Evolutionary conservation across 768 basidiomycete genomes (phyloP).

Genomic region (Tephrocybe rancida): DNA sequence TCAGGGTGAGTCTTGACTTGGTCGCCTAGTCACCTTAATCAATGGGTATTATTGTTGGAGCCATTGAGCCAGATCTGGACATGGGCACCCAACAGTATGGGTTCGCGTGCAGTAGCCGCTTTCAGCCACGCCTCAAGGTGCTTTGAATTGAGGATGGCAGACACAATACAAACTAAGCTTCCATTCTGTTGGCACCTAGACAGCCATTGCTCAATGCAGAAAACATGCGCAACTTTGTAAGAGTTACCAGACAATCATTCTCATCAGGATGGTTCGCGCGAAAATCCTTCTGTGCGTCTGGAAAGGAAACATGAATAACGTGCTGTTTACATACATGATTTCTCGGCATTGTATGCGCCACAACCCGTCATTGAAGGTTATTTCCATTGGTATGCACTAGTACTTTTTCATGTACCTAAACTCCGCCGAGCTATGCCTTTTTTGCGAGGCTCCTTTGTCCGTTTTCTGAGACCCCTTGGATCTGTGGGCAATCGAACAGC

Average conservation of each 20-base stretch:
- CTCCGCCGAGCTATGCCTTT: slow-evolving; percentile 22
- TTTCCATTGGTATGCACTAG: slow-evolving; percentile 21
- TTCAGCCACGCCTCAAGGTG: no score
- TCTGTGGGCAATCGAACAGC: no score
- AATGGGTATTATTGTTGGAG: neutral
- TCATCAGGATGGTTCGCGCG: no score
- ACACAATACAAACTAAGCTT: neutral
- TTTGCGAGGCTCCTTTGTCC: slow-evolving; percentile 2
- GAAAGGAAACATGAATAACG: neutral
- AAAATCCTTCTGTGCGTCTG: no score
- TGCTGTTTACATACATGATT: neutral
- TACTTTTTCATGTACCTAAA: slow-evolving; percentile 19
- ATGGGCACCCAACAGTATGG: neutral
- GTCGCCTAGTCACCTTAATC: neutral
- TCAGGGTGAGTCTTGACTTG: neutral
- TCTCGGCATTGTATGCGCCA: slow-evolving; percentile 16
- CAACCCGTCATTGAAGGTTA: slow-evolving; percentile 12
- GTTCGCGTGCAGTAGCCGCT: neutral
- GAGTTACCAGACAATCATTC: no score
- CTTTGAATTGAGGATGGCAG: neutral
- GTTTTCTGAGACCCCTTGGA: no score
- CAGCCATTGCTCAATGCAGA: no score
- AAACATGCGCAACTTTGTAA: neutral
- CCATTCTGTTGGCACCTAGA: neutral
- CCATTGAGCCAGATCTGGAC: neutral